Evolutionary conservation across 768 basidiomycete genomes (phyloP).

Genomic region (Rhodocollybia butyracea): DNA sequence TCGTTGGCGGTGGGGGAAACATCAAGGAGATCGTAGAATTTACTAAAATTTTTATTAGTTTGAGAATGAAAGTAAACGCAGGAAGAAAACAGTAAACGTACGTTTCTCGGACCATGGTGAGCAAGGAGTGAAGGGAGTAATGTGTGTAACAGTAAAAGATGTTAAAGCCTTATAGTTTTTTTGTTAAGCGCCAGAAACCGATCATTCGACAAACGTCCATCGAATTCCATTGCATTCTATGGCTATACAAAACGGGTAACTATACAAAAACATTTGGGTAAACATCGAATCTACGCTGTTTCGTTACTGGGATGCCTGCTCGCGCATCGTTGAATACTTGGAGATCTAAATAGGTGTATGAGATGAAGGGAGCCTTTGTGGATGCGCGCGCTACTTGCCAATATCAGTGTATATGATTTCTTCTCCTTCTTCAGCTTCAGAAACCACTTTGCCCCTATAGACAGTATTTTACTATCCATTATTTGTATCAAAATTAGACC

Average conservation of each 20-base stretch:
- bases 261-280: constrained; percentile 64
- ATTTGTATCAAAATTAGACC: constrained; percentile 22
- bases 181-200: background rate
- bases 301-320: constrained; percentile 86
- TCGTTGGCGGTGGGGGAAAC: constrained; percentile 78
- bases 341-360: constrained; percentile 36
- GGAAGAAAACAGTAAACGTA: background rate
- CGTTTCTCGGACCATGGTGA: constrained; percentile 9
- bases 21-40: constrained; percentile 92
- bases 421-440: constrained; percentile 73
- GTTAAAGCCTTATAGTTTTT: background rate
- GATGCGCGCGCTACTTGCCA: constrained; percentile 46
- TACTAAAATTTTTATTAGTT: constrained; percentile 38
- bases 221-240: too few species aligned
- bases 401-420: constrained; percentile 78
- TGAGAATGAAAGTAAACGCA: background rate
- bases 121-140: background rate
- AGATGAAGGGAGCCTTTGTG: background rate
- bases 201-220: constrained; percentile 9
- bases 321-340: constrained; percentile 62
- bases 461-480: background rate
- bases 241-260: constrained; percentile 2
- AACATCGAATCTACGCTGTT: constrained; percentile 89
- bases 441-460: constrained; percentile 68
- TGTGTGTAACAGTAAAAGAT: background rate